These are phyloP conservation scores for Gnomoniopsis sp. DNA, from an alignment of 2,329 filamentous ascomycete genomes.

Conservation along the genomic window DNA sequence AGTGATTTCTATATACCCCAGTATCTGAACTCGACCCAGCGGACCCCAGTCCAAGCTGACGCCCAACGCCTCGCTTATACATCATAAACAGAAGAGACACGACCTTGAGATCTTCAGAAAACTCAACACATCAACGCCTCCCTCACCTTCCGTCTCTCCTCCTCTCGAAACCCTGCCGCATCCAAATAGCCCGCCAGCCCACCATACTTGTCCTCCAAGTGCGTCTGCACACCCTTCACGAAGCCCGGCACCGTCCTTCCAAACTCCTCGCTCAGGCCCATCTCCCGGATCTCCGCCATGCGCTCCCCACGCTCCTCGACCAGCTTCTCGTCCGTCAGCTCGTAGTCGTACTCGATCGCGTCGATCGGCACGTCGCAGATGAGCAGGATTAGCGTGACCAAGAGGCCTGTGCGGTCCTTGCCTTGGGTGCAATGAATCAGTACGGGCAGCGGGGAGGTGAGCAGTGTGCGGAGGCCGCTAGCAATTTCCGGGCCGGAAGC, in stretches of 20 bases:
- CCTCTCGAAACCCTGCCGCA: slow-evolving; percentile 53
- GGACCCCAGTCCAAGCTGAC: background rate
- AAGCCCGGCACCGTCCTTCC: slow-evolving; percentile 62
- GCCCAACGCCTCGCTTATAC: slow-evolving; percentile 3
- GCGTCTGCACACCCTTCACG: slow-evolving; percentile 53
- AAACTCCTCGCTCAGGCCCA: slow-evolving; percentile 74
- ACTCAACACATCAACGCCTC: slow-evolving; percentile 40
- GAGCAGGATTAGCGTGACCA: slow-evolving; percentile 66
- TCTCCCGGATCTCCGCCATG: slow-evolving; percentile 63
- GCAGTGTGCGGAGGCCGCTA: slow-evolving; percentile 19
- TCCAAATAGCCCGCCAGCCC: slow-evolving; percentile 64
- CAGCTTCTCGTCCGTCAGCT: slow-evolving; percentile 59
- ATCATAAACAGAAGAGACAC: background rate
- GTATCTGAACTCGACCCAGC: too few species aligned
- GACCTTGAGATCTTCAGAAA: background rate
- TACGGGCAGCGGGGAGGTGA: slow-evolving; percentile 52
- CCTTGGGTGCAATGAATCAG: slow-evolving; percentile 85
- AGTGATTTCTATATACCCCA: background rate
- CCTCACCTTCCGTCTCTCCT: slow-evolving; percentile 38
- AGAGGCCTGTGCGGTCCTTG: slow-evolving; percentile 78
- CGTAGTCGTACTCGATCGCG: slow-evolving; percentile 70
- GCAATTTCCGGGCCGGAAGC: slow-evolving; percentile 62
- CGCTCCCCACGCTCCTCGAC: slow-evolving; percentile 59
- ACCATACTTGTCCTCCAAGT: slow-evolving; percentile 62
- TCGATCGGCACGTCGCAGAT: slow-evolving; percentile 53